Conservation (phyloP, 805 yeast species). For the Tetrapisispora nanseiensis region DNA sequence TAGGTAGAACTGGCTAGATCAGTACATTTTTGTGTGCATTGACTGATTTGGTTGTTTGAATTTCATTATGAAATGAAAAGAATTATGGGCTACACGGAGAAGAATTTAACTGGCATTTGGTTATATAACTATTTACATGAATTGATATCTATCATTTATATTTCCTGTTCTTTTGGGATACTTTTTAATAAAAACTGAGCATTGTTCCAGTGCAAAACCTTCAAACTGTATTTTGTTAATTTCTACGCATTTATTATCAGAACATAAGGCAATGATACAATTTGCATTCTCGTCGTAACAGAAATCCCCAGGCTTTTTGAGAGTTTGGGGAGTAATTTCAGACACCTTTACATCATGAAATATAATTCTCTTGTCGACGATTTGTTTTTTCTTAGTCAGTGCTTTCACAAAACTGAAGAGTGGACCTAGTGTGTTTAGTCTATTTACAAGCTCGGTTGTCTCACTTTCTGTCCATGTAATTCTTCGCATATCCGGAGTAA, state of each 20-base stretch:
- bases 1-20: no score
- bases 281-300: constrained; percentile 11
- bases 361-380: constrained; percentile 38
- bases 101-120: no score
- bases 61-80: no score
- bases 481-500: constrained; percentile 34
- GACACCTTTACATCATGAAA: constrained; percentile 32
- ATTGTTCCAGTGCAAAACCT: constrained; percentile 40
- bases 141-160: background rate
- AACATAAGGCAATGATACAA: constrained; percentile 34
- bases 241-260: constrained; percentile 32
- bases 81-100: no score
- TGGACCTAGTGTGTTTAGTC: constrained; percentile 46
- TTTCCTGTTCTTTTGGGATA: constrained; percentile 38
- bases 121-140: background rate
- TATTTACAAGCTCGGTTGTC: constrained; percentile 33
- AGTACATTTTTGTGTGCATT: no score
- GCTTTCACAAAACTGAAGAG: constrained; percentile 38
- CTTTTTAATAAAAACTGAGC: constrained; percentile 35
- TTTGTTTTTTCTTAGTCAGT: constrained; percentile 27
- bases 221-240: constrained; percentile 41
- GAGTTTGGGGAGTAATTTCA: background rate
- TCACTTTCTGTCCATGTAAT: constrained; percentile 39
- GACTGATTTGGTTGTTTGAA: no score
- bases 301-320: constrained; percentile 27